phyloP scores from a whole-genome alignment of 805 yeast species.

The Candida ascalaphidarum region DNA sequence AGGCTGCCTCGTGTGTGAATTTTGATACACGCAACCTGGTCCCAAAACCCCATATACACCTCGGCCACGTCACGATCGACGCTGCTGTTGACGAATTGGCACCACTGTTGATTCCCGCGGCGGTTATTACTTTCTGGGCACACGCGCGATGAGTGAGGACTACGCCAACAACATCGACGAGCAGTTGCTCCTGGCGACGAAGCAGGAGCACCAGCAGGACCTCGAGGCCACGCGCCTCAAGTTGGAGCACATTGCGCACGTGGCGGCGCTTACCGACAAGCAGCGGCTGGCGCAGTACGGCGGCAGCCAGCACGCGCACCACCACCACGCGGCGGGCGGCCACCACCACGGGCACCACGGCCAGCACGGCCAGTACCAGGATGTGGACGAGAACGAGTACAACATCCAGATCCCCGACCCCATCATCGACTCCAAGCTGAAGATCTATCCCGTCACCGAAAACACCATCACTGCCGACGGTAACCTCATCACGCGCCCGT shows the following conservation, averaged over 20 bases:
- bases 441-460: conserved; percentile 35
- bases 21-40: too few relatives aligned
- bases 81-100: too few relatives aligned
- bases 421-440: conserved; percentile 31
- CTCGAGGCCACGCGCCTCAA: conserved; percentile 22
- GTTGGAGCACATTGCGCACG: conserved; percentile 23
- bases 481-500: conserved; percentile 44
- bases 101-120: too few relatives aligned
- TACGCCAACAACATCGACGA: conserved; percentile 32
- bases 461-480: conserved; percentile 42
- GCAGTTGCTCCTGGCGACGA: conserved; percentile 31
- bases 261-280: conserved; percentile 11
- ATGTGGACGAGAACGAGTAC: conserved; percentile 29
- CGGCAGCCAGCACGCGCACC: conserved; percentile 3
- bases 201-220: conserved; percentile 11
- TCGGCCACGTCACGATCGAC: too few relatives aligned
- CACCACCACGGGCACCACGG: conserved; percentile 1
- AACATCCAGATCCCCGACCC: conserved; percentile 41
- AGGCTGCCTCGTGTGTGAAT: too few relatives aligned
- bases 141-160: too few relatives aligned
- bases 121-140: too few relatives aligned
- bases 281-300: too few relatives aligned
- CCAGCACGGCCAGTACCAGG: conserved; percentile 7
- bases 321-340: conserved; percentile 1
- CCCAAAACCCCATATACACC: too few relatives aligned